These are phyloP conservation scores for Aureobasidium melanogenum DNA, from an alignment of 2,329 filamentous ascomycete genomes.

Conservation along the genomic window DNA sequence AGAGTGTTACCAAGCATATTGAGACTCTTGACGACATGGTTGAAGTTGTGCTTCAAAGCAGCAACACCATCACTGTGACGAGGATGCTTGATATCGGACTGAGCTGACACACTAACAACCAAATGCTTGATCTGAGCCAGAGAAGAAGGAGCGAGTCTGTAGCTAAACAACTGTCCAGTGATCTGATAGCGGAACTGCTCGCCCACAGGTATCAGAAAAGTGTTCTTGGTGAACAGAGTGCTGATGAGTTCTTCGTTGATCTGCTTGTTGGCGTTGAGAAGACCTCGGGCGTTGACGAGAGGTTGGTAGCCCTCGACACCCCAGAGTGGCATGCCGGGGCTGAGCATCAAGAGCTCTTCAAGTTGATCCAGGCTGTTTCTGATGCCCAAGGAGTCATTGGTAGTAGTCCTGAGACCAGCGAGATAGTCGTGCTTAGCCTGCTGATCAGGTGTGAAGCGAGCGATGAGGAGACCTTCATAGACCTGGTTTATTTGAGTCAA, in stretches of 20 bases:
- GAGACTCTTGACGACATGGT: neutral
- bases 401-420: neutral
- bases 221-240: neutral
- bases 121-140: neutral
- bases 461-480: neutral
- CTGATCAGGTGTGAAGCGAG: neutral
- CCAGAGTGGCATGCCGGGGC: neutral
- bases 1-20: neutral
- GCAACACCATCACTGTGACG: neutral
- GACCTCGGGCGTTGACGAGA: neutral
- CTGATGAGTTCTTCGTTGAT: neutral
- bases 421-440: neutral
- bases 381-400: neutral
- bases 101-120: neutral
- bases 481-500: neutral
- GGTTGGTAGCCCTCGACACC: neutral
- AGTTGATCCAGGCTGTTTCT: neutral
- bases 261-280: neutral
- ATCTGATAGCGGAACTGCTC: neutral
- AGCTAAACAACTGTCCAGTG: neutral
- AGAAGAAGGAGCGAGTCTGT: neutral
- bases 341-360: neutral
- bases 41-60: conserved; percentile 5
- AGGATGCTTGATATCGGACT: neutral
- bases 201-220: neutral